These are phyloP conservation scores for Collybia sordida DNA, from an alignment of 768 basidiomycete genomes.

Conservation along the genomic window DNA sequence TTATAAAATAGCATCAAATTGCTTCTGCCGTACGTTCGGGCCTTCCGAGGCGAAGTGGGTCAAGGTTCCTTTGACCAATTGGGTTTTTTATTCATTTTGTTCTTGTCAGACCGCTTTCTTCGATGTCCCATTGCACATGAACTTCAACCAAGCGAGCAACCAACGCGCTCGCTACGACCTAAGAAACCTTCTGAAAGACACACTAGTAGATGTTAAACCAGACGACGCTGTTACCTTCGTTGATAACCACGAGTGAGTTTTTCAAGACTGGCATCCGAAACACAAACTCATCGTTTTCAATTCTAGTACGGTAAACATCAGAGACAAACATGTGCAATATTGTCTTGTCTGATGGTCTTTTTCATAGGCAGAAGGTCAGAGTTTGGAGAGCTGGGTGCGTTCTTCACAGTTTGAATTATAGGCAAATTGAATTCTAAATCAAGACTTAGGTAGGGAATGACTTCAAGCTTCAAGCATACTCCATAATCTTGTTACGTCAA, in stretches of 20 bases:
- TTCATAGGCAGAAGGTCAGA: slow-evolving; percentile 59
- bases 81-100: neutral
- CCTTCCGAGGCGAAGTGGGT: slow-evolving; percentile 65
- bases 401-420: neutral
- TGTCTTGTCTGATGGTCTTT: neutral
- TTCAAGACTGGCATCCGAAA: neutral
- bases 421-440: too few relatives aligned
- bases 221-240: slow-evolving; percentile 88
- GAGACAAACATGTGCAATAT: neutral
- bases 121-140: slow-evolving; percentile 87
- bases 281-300: too few relatives aligned
- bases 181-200: slow-evolving; percentile 66
- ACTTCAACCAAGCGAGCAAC: slow-evolving; percentile 77
- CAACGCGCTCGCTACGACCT: slow-evolving; percentile 70
- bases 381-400: slow-evolving; percentile 80
- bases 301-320: slow-evolving; percentile 56
- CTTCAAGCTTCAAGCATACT: slow-evolving; percentile 84
- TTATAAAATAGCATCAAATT: slow-evolving; percentile 38
- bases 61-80: neutral
- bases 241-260: slow-evolving; percentile 83
- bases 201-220: slow-evolving; percentile 67
- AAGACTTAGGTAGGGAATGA: slow-evolving; percentile 54
- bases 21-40: slow-evolving; percentile 58
- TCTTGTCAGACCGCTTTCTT: slow-evolving; percentile 76
- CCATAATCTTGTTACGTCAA: slow-evolving; percentile 70